Evolutionary conservation across 2,329 filamentous ascomycete genomes (phyloP).

Genomic region (Aspergillus calidoustus): DNA sequence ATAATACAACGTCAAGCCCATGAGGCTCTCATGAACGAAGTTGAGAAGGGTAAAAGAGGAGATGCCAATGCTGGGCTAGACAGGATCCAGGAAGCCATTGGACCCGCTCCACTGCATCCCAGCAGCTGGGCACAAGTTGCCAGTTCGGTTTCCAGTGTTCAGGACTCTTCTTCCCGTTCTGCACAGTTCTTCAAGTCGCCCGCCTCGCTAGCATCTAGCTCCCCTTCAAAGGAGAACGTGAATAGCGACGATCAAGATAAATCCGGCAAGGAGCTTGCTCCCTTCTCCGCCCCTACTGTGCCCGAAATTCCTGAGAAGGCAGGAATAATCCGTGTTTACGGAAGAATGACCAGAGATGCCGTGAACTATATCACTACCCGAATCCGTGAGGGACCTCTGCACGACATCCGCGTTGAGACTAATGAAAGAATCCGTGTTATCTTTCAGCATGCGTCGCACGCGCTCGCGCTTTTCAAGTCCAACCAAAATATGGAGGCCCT

Average conservation of each 20-base stretch:
- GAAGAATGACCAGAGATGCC: slow-evolving; percentile 29
- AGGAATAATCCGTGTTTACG: slow-evolving; percentile 33
- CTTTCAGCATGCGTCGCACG: slow-evolving; percentile 45
- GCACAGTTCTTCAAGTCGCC: slow-evolving; percentile 24
- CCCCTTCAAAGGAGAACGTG: slow-evolving; percentile 24
- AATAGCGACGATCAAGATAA: slow-evolving; percentile 20
- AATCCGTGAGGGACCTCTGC: slow-evolving; percentile 46
- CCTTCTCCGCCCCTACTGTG: slow-evolving; percentile 12
- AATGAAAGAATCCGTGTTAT: slow-evolving; percentile 39
- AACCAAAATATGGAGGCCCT: slow-evolving; percentile 34
- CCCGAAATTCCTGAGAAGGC: slow-evolving; percentile 32
- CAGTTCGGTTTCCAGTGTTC: slow-evolving; percentile 13
- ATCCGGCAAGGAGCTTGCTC: not conserved
- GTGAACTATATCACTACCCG: slow-evolving; percentile 39
- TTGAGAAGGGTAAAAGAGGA: slow-evolving; percentile 19
- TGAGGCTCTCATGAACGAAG: slow-evolving; percentile 20
- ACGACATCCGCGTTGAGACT: slow-evolving; percentile 41
- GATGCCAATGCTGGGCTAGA: slow-evolving; percentile 1
- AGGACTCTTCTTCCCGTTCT: slow-evolving; percentile 12
- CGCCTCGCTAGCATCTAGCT: slow-evolving; percentile 18
- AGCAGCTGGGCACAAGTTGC: slow-evolving; percentile 31
- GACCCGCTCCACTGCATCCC: slow-evolving; percentile 8
- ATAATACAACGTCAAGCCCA: slow-evolving; percentile 21
- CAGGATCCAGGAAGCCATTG: slow-evolving; percentile 9
- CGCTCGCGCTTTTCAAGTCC: slow-evolving; percentile 38